Base-by-base conservation (phyloP, 78 protist genomes). In the Polysphondylium violaceum region DNA sequence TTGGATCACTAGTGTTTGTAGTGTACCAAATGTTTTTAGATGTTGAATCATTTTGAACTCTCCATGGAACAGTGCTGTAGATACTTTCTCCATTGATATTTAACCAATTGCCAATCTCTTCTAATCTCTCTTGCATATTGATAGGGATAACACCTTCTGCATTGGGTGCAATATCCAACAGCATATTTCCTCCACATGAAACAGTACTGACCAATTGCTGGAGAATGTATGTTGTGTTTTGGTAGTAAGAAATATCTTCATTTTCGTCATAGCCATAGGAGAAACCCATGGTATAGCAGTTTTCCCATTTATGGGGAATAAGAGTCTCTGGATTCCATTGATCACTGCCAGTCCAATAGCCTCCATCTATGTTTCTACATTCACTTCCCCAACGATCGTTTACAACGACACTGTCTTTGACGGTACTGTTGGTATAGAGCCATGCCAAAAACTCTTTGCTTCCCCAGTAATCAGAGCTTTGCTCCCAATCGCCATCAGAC, bases 371-470 rank as follows among this genome's bases (percentile, higher is more conserved):
- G 5, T 43, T 53, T 14, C 93, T 21, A 44, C 76, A 64, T 12
- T 65, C 93, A 4, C 11, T 59, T 14, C 94, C 94, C 94, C 94
- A 88, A 36, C 94, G 43, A 76, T 88, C 94, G 33, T 88, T 88
- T 27, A 88, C 77, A 27, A 77, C 67, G 19, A 88, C 87, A 4
- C 53, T 29, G 25, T 88, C 87, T 12, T 35, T 35, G 0, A 65
- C 72, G 8, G n/a, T 44, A 36, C 74, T 75, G 17, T 47, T 31
- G 2, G 40, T 33, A 27, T 53, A 88, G 23, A 88, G 29, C 94
- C 94, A 88, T 16, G 88, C 29, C 7, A 88, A 33, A 29, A 71
- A 88, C n/a, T 59, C 88, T 41, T 74, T 76, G 4, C 79, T 65
- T 29, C 65, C 35, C 75, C 76, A 85, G 35, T 40, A 47, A 0